phyloP scores from a whole-genome alignment of 495 filamentous ascomycete species.

The Echria macrotheca region DNA sequence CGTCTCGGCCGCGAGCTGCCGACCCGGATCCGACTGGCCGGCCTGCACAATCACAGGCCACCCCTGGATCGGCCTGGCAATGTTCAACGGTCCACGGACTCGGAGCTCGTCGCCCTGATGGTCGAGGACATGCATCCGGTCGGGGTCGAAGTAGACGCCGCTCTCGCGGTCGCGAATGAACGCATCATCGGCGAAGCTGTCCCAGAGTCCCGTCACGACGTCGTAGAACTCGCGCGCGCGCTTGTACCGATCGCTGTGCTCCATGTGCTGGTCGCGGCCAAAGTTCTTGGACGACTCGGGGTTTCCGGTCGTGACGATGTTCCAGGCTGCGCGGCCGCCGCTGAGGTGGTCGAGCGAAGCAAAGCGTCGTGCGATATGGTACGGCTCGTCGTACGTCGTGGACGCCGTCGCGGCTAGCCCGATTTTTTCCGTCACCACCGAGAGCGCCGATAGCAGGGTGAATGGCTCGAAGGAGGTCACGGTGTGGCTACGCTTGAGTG shows the following conservation, averaged over 20 bases:
- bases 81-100: constrained; percentile 46
- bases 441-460: constrained; percentile 45
- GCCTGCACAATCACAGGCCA: constrained; percentile 55
- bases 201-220: constrained; percentile 52
- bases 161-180: constrained; percentile 44
- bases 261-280: constrained; percentile 47
- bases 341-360: constrained; percentile 58
- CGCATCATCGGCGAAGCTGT: constrained; percentile 52
- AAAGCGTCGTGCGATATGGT: constrained; percentile 51
- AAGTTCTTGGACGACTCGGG: constrained; percentile 51
- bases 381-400: constrained; percentile 52
- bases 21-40: constrained; percentile 49
- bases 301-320: constrained; percentile 58
- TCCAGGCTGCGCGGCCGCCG: constrained; percentile 56
- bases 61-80: constrained; percentile 48
- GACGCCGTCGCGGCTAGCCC: constrained; percentile 49
- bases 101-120: constrained; percentile 47
- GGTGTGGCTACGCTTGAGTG: constrained; percentile 52
- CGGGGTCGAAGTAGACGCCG: constrained; percentile 45
- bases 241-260: constrained; percentile 55
- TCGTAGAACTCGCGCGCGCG: constrained; percentile 56
- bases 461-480: constrained; percentile 50
- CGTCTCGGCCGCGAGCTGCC: constrained; percentile 49
- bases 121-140: constrained; percentile 43
- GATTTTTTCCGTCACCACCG: constrained; percentile 45